Evolutionary conservation across 257 asterid genomes (phyloP).

Genomic region (Thymus mandschuricus): DNA sequence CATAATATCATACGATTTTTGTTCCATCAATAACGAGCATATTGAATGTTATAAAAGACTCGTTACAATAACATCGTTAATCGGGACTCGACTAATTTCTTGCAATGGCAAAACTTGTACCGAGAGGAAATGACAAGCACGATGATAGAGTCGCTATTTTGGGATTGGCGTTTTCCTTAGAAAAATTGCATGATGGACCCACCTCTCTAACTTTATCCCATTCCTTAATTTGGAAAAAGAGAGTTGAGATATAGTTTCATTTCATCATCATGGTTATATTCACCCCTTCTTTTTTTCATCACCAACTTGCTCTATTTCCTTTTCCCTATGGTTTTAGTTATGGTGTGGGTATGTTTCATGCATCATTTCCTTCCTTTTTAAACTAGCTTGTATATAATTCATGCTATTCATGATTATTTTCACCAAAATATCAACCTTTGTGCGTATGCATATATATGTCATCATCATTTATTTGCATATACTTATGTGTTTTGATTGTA

Average conservation of each 20-base stretch:
- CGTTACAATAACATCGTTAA: no score
- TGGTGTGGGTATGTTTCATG: no score
- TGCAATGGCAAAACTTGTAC: constrained; percentile 6
- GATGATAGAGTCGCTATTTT: constrained; percentile 13
- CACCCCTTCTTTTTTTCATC: background rate
- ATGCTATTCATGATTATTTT: no score
- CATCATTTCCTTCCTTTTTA: no score
- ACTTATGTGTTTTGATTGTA: background rate
- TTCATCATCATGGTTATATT: constrained; percentile 2
- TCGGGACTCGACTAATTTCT: no score
- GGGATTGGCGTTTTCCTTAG: constrained; percentile 13
- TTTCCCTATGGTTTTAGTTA: background rate
- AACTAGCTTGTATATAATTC: no score
- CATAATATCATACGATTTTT: no score
- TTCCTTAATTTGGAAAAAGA: constrained; percentile 28
- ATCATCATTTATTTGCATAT: no score
- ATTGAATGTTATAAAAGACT: no score
- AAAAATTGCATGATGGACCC: background rate
- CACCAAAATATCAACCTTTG: background rate
- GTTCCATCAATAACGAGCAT: no score
- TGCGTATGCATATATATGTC: background rate
- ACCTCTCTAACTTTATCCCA: background rate
- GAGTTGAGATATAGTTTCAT: background rate
- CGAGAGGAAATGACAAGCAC: constrained; percentile 25
- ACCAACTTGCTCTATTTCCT: background rate